Base-by-base conservation (phyloP, 306 rosid species). In the Nissolia schottii region DNA sequence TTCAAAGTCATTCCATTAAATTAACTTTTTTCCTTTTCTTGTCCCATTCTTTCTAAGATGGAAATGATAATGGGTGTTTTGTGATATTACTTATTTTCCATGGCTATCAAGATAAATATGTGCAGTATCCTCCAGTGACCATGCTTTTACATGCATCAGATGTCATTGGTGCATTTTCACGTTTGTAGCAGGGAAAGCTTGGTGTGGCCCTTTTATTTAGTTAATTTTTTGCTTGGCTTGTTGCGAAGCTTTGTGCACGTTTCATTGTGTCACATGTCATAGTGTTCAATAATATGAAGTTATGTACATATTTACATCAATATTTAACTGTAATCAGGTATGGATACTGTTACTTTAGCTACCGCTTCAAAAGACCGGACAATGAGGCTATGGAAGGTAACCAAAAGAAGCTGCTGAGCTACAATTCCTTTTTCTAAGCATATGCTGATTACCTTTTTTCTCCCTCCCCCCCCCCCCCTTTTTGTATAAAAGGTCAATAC, bases 351-450 rank as follows among this genome's bases (percentile, higher is more conserved):
- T 55, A 82, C 88, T 2, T 64, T 86, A 24, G 93, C 95, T 70
- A 91, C 97, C 51, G 97, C 91, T 69, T 91, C 99, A 2, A 94
- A 94, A 77, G 97, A 94, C 74, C 85, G 84, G 50, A 87, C 96
- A 7, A 28, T 94, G 57, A 91, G 95, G 80, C 89, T 94, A 77
- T 94, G 99, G 99, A 91, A 94, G 95, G 95, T 89, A 80, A 76
- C 50, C 60, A 69, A 67, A 73, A 77, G 70, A 51, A 13, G 32
- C 56, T 31, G 12, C 29, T 32, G n/a, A 20, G 13, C 15, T 74
- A 41, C 57, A 45, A 55, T 55, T 83, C 35, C 14, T 20, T 37
- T 24, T 61, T 27, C 23, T 38, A 53, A 64, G 28, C 37, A 51
- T 80, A 37, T 15, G 63, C 40, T 77, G 66, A 69, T 77, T 73